Evolutionary conservation across 164 flowering plant species (phyloP).

Genomic region (Chloranthus sessilifolius): DNA sequence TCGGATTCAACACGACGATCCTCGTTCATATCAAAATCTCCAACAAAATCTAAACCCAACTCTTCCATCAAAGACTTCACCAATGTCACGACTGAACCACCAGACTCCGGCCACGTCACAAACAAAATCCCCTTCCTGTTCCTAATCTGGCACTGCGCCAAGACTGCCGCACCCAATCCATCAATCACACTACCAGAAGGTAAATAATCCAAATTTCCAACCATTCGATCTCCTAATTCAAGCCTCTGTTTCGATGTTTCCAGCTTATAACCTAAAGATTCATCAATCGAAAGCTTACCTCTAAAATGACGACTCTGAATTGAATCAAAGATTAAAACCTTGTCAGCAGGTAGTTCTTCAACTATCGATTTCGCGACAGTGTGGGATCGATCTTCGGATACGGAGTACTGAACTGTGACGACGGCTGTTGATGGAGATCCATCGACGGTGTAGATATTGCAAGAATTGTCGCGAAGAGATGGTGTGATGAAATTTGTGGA

Average conservation of each 20-base stretch:
- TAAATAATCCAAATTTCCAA: constrained; percentile 6
- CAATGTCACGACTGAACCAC: constrained; percentile 6
- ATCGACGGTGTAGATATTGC: constrained; percentile 8
- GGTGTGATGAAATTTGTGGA: constrained; percentile 8
- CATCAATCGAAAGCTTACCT: constrained; percentile 11
- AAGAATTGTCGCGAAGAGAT: constrained; percentile 9
- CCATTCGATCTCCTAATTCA: background rate
- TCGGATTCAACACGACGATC: constrained; percentile 11
- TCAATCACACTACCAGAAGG: constrained; percentile 19
- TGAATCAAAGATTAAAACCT: constrained; percentile 10
- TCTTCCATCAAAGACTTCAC: constrained; percentile 7
- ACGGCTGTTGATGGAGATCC: constrained; percentile 5
- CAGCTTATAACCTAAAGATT: constrained; percentile 12
- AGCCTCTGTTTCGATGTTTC: constrained; percentile 18
- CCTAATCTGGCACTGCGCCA: constrained; percentile 13
- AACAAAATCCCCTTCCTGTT: constrained; percentile 12
- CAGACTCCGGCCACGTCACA: constrained; percentile 15
- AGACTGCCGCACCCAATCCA: constrained; percentile 11
- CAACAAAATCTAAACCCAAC: background rate
- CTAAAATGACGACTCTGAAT: constrained; percentile 15
- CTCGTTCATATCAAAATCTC: background rate
- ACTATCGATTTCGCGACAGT: constrained; percentile 9
- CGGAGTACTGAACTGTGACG: constrained; percentile 6
- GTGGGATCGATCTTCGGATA: constrained; percentile 10
- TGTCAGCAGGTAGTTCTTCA: constrained; percentile 7